Percentiles rank a stretch among this genome's conserved stretches.
phyloP scores from a whole-genome alignment of 129 eudicot genomes.

The Lonicera japonica region DNA sequence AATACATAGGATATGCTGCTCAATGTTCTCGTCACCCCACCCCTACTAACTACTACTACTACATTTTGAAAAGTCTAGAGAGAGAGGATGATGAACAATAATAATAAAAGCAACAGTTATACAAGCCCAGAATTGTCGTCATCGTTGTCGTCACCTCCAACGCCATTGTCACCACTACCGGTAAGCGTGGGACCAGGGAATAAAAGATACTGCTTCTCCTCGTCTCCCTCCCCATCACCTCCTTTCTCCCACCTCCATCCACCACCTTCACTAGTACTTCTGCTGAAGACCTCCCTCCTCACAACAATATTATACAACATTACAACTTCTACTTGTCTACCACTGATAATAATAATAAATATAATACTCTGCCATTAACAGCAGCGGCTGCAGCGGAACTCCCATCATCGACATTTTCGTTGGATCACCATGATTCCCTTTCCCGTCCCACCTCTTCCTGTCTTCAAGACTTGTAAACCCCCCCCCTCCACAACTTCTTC shows the following conservation, averaged over 20 bases:
- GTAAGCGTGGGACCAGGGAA: not conserved
- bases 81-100: too few species aligned
- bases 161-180: not conserved
- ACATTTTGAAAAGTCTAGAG: too few species aligned
- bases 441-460: slow-evolving; percentile 5
- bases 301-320: not conserved
- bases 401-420: not conserved
- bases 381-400: not conserved
- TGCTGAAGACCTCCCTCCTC: not conserved
- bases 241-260: slow-evolving; percentile 7
- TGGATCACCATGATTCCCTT: not conserved
- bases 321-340: not conserved
- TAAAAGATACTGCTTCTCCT: not conserved
- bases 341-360: not conserved
- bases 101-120: too few species aligned
- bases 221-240: slow-evolving; percentile 9
- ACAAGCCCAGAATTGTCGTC: not conserved
- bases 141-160: not conserved
- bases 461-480: slow-evolving; percentile 16
- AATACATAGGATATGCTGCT: too few species aligned
- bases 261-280: not conserved
- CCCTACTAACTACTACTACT: too few species aligned
- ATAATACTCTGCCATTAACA: not conserved
- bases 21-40: too few species aligned
- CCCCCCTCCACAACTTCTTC: not conserved